Base-by-base conservation (phyloP, 441 rosid genomes). In the Erodium texanum region DNA sequence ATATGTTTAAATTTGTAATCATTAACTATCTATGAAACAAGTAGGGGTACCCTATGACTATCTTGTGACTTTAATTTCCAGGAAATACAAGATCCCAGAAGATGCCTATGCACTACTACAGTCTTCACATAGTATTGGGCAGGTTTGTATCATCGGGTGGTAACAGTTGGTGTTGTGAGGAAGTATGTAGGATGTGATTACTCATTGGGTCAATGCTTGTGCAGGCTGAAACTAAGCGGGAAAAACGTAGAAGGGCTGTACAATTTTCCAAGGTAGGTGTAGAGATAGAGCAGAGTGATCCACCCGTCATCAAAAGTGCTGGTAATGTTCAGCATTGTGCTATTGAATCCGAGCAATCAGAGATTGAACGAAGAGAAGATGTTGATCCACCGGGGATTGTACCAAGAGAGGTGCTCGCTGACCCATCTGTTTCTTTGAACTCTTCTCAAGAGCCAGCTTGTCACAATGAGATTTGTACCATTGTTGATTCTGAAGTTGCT, bases 81-180 rank as follows among this genome's bases (percentile, higher is more conserved):
- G 98, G 74, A 85, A 90, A 71, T 84, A 84, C 80, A 88, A 87
- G 80, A 79, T 88, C 71, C 80, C 86, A 7, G 86, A 85, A 61
- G 80, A 80, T 70, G 83, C 83, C 14, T 83, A 84, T 50, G 82
- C 83, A 59, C 87, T 90, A 66, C 63, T 92, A 76, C 88, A 74
- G 72, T 86, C 97, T 9, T 84, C 92, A 0, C 85, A 68, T 79
- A 73, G 73, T 68, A 85, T 89, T 0, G 85, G 89, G 52, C 80
- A 68, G 82, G 96, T 92, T 70, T 75, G 89, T 80, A 67, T 71
- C 16, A 4, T 58, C 43, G 38, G 34, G 18, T 38, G 8, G 43
- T 43, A 66, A 66, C 52, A 70, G 73, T 43, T 50, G 24, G 50
- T 18, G 12, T 69, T 48, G 41, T 0, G 0, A 56, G 7, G 23